Conservation (phyloP, 108 stramenopile species). For the Conticribra weissflogii region DNA sequence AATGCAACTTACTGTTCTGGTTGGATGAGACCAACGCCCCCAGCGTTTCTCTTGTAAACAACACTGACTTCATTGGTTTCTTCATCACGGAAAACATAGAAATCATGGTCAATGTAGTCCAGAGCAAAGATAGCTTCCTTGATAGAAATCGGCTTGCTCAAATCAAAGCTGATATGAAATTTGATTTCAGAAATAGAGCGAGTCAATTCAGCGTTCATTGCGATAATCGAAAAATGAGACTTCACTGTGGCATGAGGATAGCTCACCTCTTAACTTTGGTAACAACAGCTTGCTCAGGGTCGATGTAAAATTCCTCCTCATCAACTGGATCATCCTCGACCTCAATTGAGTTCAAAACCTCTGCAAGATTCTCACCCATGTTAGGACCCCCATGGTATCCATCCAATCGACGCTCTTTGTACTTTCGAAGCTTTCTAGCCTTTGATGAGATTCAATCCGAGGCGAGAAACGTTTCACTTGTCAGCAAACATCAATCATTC, state of each 20-base stretch:
- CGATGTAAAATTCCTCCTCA: conserved; percentile 53
- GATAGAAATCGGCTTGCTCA: conserved; percentile 77
- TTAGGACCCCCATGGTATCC: conserved; percentile 83
- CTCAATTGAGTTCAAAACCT: conserved; percentile 59
- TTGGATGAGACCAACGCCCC: conserved; percentile 86
- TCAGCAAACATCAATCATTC: no score
- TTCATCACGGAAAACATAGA: conserved; percentile 87
- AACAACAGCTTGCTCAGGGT: conserved; percentile 76
- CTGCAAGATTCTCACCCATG: conserved; percentile 83
- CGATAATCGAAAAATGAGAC: no score
- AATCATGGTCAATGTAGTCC: conserved; percentile 93
- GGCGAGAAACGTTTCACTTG: conserved; percentile 2
- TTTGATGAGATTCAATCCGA: background rate
- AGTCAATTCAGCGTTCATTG: no score
- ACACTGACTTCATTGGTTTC: conserved; percentile 80
- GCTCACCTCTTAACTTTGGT: conserved; percentile 72
- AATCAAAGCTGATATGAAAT: conserved; percentile 60
- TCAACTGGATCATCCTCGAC: conserved; percentile 44
- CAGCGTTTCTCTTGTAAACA: conserved; percentile 92
- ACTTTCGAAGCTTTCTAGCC: conserved; percentile 80
- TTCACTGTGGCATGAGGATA: background rate
- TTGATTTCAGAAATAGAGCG: conserved; percentile 1
- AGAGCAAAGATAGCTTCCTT: conserved; percentile 89
- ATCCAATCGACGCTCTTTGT: conserved; percentile 80
- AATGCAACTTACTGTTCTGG: conserved; percentile 48